A percentile compares a stretch with the other conserved stretches of the same genome.
Evolutionary conservation across 2,329 filamentous ascomycete species (phyloP).

Genomic region (Penicillium sp.): DNA sequence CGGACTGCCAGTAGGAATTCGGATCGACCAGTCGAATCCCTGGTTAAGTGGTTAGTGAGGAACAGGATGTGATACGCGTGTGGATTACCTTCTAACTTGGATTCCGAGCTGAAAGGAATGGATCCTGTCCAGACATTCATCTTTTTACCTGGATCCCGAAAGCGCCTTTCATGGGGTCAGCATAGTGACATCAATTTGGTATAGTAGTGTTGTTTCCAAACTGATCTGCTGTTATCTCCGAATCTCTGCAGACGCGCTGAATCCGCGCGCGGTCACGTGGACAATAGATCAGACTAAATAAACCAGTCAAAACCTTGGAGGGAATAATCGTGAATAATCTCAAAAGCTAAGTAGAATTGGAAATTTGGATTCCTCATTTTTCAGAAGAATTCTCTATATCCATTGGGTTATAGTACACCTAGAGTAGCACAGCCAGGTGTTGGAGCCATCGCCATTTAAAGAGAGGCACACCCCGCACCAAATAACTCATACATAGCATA

Average conservation of each 20-base stretch:
- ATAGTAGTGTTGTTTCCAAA: neutral
- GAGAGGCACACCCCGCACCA: conserved; percentile 7
- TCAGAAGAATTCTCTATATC: conserved; percentile 20
- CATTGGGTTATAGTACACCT: conserved; percentile 22
- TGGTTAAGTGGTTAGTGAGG: conserved; percentile 20
- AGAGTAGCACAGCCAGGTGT: conserved; percentile 18
- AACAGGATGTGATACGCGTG: conserved; percentile 8
- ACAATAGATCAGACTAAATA: neutral
- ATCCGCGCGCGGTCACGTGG: conserved; percentile 23
- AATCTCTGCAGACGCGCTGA: conserved; percentile 15
- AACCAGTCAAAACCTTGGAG: neutral
- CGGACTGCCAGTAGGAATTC: conserved; percentile 32
- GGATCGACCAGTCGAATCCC: conserved; percentile 37
- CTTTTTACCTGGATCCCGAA: conserved; percentile 10
- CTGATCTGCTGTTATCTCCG: conserved; percentile 5
- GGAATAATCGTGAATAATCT: neutral
- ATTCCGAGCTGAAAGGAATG: conserved; percentile 28
- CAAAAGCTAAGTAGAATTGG: neutral
- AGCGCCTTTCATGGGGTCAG: conserved; percentile 14
- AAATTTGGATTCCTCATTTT: neutral
- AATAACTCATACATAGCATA: conserved; percentile 23
- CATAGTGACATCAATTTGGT: conserved; percentile 4
- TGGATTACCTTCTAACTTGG: conserved; percentile 32
- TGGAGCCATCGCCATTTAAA: conserved; percentile 12
- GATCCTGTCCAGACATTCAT: conserved; percentile 42